These are phyloP conservation scores for Metschnikowia reukaufii DNA, from an alignment of 805 yeast genomes.

Conservation along the genomic window DNA sequence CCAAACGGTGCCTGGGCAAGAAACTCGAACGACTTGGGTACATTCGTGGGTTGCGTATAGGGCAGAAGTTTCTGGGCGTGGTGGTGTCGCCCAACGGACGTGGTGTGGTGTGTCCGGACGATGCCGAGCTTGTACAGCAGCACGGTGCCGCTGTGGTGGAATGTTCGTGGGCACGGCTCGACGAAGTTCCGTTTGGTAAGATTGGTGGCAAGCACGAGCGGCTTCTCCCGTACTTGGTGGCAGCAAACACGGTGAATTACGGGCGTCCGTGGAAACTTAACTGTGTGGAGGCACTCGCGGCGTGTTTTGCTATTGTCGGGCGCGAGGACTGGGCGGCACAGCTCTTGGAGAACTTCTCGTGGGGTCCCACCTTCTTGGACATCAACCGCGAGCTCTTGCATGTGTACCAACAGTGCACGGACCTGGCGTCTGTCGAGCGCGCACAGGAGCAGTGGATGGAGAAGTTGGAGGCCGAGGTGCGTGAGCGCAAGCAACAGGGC, in stretches of 20 bases:
- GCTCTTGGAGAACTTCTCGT: slow-evolving; percentile 75
- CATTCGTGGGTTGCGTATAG: slow-evolving; percentile 76
- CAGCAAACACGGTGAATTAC: slow-evolving; percentile 96
- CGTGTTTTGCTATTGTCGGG: slow-evolving; percentile 93
- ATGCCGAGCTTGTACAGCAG: slow-evolving; percentile 69
- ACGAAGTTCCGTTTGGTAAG: slow-evolving; percentile 90
- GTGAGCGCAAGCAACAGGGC: slow-evolving; percentile 56
- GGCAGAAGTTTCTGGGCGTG: slow-evolving; percentile 88
- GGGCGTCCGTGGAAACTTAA: slow-evolving; percentile 95
- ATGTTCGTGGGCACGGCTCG: slow-evolving; percentile 98
- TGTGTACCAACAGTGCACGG: slow-evolving; percentile 76
- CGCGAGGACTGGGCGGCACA: slow-evolving; percentile 84
- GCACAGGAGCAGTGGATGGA: slow-evolving; percentile 79
- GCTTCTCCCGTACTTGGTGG: slow-evolving; percentile 85
- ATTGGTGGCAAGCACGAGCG: slow-evolving; percentile 92
- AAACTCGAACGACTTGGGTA: slow-evolving; percentile 86
- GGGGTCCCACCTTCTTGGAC: slow-evolving; percentile 89
- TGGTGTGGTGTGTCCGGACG: slow-evolving; percentile 86
- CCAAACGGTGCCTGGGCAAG: slow-evolving; percentile 95
- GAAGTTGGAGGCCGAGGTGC: slow-evolving; percentile 62
- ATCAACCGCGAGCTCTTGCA: slow-evolving; percentile 78
- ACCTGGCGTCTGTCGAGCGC: slow-evolving; percentile 64
- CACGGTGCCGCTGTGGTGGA: slow-evolving; percentile 97
- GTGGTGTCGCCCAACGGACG: slow-evolving; percentile 94
- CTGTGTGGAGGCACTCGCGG: slow-evolving; percentile 97